A percentile compares a stretch with the other conserved stretches of the same genome.
These are phyloP conservation scores for Aspergillus caelatus DNA, from an alignment of 2,329 filamentous ascomycete genomes.

Conservation along the genomic window DNA sequence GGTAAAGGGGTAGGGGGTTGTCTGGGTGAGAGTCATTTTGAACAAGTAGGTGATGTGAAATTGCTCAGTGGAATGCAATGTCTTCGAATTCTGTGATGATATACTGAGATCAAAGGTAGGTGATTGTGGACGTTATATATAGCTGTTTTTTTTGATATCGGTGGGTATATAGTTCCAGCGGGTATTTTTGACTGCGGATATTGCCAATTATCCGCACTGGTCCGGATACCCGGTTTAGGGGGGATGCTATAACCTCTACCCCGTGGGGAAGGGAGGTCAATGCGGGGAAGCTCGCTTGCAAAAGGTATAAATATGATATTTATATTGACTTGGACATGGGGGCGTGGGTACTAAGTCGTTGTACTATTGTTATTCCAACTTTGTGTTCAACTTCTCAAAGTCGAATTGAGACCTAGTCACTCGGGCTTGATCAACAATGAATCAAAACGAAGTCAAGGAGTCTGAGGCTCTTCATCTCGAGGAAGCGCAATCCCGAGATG, in stretches of 20 bases:
- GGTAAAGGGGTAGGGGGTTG: conserved; percentile 17
- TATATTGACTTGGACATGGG: neutral
- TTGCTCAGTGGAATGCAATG: neutral
- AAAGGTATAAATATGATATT: neutral
- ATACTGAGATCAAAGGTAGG: neutral
- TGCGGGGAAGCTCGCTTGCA: neutral
- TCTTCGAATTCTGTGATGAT: neutral
- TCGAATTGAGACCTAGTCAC: neutral
- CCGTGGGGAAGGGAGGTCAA: neutral
- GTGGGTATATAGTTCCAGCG: neutral
- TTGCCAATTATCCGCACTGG: neutral
- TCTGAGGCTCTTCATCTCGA: neutral
- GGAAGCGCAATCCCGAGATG: neutral
- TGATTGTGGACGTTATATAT: neutral
- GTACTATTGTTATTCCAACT: no score
- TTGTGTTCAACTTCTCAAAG: neutral
- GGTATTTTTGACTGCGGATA: neutral
- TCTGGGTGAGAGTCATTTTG: conserved; percentile 7
- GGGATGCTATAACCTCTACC: neutral
- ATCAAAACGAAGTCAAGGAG: neutral
- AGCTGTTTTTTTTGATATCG: neutral
- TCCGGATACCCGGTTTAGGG: neutral
- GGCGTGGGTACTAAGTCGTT: neutral
- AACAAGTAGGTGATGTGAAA: neutral
- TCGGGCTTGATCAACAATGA: neutral